These are phyloP conservation scores for Cenchrus purpureus DNA, from an alignment of 176 grass and related monocot species.

Conservation along the genomic window DNA sequence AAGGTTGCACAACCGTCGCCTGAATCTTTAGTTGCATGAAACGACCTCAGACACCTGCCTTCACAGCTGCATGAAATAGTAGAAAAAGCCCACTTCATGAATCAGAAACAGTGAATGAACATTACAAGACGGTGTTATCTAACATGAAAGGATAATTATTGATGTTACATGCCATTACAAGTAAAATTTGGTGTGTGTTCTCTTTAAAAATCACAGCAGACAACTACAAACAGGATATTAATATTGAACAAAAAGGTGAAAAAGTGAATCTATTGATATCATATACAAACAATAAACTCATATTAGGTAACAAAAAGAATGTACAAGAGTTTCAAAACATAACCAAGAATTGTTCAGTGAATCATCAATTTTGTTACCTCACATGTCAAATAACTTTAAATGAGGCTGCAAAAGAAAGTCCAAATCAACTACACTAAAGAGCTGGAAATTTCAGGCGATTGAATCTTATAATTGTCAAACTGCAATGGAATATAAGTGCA, in stretches of 20 bases:
- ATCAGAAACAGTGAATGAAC: conserved; percentile 17
- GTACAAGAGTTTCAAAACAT: not conserved
- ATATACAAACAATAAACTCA: conserved; percentile 2
- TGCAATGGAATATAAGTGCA: not conserved
- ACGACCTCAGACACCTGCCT: conserved; percentile 69
- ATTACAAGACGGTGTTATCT: not conserved
- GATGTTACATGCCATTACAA: not conserved
- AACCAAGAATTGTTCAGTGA: conserved; percentile 3
- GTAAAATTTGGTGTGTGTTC: not conserved
- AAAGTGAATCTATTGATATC: not conserved
- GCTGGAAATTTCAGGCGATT: not conserved
- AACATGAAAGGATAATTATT: not conserved
- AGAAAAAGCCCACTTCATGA: not conserved
- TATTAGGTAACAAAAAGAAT: conserved; percentile 17
- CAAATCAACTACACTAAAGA: conserved; percentile 25
- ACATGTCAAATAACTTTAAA: not conserved
- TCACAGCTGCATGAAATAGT: conserved; percentile 59
- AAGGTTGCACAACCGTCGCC: conserved; percentile 62
- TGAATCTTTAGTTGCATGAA: conserved; percentile 57
- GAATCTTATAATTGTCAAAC: not conserved
- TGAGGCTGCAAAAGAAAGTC: not conserved
- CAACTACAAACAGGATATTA: not conserved
- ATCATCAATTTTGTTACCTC: not conserved
- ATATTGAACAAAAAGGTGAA: not conserved
- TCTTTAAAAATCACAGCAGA: not conserved